These are phyloP conservation scores for Bipolaris zeicola DNA, from an alignment of 2,329 filamentous ascomycete genomes.

Conservation along the genomic window DNA sequence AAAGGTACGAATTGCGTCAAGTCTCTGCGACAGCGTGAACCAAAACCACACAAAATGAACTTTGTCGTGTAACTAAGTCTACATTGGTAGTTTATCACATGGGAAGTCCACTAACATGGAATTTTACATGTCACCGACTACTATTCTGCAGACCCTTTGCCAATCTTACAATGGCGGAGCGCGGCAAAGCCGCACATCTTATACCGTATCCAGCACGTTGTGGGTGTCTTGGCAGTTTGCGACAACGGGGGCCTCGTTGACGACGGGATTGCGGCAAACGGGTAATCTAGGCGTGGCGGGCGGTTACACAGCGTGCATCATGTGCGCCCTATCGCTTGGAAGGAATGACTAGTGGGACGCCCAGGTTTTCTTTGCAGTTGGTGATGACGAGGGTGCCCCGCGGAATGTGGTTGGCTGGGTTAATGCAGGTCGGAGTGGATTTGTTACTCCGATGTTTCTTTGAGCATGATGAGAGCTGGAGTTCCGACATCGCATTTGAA, in stretches of 20 bases:
- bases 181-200: background rate
- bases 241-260: slow-evolving; percentile 3
- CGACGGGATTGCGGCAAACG: no score
- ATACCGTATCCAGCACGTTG: slow-evolving; percentile 1
- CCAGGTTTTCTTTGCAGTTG: background rate
- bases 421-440: background rate
- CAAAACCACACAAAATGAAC: background rate
- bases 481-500: background rate
- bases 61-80: background rate
- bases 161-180: background rate
- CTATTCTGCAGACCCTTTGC: background rate
- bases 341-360: slow-evolving; percentile 1
- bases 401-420: background rate
- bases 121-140: background rate
- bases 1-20: background rate
- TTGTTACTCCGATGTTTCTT: background rate
- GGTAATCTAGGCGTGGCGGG: no score
- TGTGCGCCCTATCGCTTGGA: slow-evolving; percentile 7
- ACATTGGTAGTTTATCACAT: no score
- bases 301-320: background rate
- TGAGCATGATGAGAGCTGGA: background rate
- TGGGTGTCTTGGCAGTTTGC: slow-evolving; percentile 4
- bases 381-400: background rate
- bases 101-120: no score
- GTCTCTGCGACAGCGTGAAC: background rate